Evolutionary conservation across 345 rosid genomes (phyloP).

Genomic region (Salix suchowensis): DNA sequence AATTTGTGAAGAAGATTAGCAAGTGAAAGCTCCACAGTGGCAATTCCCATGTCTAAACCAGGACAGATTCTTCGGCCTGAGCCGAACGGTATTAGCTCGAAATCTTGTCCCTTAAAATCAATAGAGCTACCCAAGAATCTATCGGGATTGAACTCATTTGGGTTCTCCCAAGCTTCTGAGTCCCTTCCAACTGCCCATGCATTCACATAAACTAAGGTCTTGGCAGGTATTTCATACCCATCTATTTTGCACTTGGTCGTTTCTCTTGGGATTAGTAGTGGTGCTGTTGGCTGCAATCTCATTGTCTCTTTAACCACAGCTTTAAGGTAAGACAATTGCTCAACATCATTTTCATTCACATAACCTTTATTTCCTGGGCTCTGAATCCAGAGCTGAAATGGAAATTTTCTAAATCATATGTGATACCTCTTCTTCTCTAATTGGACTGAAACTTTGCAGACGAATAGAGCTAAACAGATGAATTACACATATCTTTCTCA

Average conservation of each 20-base stretch:
- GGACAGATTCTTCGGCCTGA: not conserved
- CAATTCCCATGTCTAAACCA: not conserved
- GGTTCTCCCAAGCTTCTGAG: not conserved
- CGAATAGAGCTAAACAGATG: slow-evolving; percentile 35
- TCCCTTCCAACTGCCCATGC: not conserved
- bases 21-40: not conserved
- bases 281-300: not conserved
- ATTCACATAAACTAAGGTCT: not conserved
- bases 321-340: not conserved
- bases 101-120: not conserved
- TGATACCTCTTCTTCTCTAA: slow-evolving; percentile 39
- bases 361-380: not conserved
- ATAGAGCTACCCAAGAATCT: not conserved
- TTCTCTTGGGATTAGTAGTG: slow-evolving; percentile 23
- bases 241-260: slow-evolving; percentile 14
- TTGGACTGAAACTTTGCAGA: slow-evolving; percentile 31
- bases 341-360: not conserved
- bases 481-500: slow-evolving; percentile 31
- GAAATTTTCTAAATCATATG: slow-evolving; percentile 28
- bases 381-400: not conserved
- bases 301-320: not conserved
- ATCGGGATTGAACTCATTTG: not conserved
- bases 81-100: not conserved
- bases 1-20: not conserved
- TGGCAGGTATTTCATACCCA: not conserved